Percentiles rank a stretch among this genome's conserved stretches.
These are phyloP conservation scores for Rhizomucor miehei DNA, from an alignment of 371 early-diverging fungal species.

Conservation along the genomic window DNA sequence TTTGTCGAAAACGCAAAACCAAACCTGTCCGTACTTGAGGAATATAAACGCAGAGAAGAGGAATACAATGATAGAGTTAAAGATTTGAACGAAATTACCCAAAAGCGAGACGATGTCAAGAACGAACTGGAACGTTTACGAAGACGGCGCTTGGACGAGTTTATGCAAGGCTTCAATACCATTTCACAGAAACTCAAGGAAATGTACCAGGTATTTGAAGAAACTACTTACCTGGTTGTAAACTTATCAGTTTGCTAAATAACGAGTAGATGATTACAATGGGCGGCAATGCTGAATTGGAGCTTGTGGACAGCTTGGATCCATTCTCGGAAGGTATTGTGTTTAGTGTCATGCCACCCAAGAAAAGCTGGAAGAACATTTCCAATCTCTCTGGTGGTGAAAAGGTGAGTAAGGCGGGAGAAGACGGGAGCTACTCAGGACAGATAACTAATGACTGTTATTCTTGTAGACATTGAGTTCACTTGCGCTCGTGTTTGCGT, in stretches of 20 bases:
- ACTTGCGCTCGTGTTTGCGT: constrained; percentile 98
- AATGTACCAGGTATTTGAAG: constrained; percentile 88
- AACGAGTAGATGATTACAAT: constrained; percentile 93
- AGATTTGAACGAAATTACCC: constrained; percentile 78
- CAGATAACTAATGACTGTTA: background rate
- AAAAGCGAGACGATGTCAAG: constrained; percentile 73
- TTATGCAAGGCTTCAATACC: constrained; percentile 95
- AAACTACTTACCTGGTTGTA: background rate
- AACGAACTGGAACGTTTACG: constrained; percentile 74
- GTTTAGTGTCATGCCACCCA: constrained; percentile 99
- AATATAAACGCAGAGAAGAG: constrained; percentile 78
- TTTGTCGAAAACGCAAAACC: constrained; percentile 74
- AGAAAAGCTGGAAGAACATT: constrained; percentile 99
- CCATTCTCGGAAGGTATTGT: constrained; percentile 99
- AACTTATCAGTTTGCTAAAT: constrained; percentile 3
- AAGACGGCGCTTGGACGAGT: constrained; percentile 84
- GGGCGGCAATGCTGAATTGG: constrained; percentile 99
- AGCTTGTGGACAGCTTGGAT: constrained; percentile 98
- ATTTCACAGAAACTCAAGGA: constrained; percentile 97
- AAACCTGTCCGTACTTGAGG: constrained; percentile 84
- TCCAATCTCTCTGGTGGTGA: constrained; percentile 99
- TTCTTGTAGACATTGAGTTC: constrained; percentile 88
- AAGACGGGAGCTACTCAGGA: background rate
- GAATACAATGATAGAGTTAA: constrained; percentile 69
- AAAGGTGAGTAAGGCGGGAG: constrained; percentile 82